Evolutionary conservation across 1,284 basidiomycete genomes (phyloP).

Genomic region (Golubevia pallescens): DNA sequence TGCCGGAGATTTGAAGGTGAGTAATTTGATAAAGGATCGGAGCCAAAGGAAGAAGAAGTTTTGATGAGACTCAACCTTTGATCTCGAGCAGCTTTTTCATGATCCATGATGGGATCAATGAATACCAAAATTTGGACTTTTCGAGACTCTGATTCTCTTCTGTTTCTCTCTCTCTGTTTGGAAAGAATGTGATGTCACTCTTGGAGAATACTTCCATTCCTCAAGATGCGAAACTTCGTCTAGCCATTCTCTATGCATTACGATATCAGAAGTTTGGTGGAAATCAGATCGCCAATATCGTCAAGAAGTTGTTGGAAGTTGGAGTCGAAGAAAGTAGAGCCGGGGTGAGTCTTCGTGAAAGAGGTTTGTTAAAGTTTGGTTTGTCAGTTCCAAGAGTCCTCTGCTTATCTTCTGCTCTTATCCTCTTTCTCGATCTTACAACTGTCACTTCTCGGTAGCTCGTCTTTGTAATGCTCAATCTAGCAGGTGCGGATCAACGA

Average conservation of each 20-base stretch:
- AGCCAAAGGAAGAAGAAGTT: background rate
- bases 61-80: background rate
- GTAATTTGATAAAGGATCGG: constrained; percentile 39
- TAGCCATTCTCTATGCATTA: constrained; percentile 92
- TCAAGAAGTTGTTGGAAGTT: constrained; percentile 80
- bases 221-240: constrained; percentile 81
- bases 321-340: constrained; percentile 85
- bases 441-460: constrained; percentile 67
- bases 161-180: background rate
- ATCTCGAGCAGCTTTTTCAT: no score
- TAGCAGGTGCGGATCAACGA: constrained; percentile 91
- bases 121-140: no score
- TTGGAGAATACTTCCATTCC: no score
- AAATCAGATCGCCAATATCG: constrained; percentile 80
- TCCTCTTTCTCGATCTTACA: background rate
- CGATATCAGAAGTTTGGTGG: constrained; percentile 92
- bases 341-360: constrained; percentile 70
- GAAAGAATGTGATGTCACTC: no score
- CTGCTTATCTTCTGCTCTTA: background rate
- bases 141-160: no score
- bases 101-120: no score
- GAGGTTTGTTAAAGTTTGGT: background rate
- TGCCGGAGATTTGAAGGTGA: constrained; percentile 79
- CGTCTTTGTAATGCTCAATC: constrained; percentile 89
- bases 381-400: background rate